Evolutionary conservation across 495 filamentous ascomycete species (phyloP), one percentile per base, ranked within the genome.

Genomic region (Chaetomium cochliodes): DNA sequence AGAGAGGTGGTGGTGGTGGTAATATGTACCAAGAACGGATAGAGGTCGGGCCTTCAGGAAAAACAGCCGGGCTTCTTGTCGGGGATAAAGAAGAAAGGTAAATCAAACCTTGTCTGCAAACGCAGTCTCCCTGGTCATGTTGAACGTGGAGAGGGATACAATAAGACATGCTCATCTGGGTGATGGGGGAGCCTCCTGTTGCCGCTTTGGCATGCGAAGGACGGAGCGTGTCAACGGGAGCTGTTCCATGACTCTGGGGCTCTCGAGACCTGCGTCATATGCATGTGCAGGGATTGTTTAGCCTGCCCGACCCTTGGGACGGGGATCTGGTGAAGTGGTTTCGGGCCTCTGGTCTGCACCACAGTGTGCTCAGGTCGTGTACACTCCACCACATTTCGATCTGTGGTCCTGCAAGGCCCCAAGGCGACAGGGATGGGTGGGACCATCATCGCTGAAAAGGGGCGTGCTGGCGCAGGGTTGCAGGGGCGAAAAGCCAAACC

Each of bases 181-280:
- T 55, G 63, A 65, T 33, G 37, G 28, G 69, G 64, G 55, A 64
- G 62, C 22, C 55, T 42, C 55, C 63, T 62, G 65, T 64, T 65
- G 70, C 71, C 73, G 73, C 69, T 69, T 69, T 72, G 73, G 72
- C 63, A 69, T 72, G 72, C 67, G 66, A 74, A 68, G 66, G 62
- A 68, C 71, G 58, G 55, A 67, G 70, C 69, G 67, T 70, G 69
- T 72, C 66, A 70, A 76, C 69, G 68, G 33, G 69, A 69, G 73
- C 69, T 69, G 70, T 65, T 64, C 72, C 70, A 72, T 72, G 71
- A 69, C 71, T 67, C 69, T 64, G 70, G 67, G 65, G 60, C 68
- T 64, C 60, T 65, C 62, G 61, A 66, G 65, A 67, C 60, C 70
- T 70, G 73, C 72, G 73, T 75, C 73, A 75, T 73, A 68, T 72